Base-by-base conservation (phyloP, 73 alveolate species). In the Paramecium biaurelia region DNA sequence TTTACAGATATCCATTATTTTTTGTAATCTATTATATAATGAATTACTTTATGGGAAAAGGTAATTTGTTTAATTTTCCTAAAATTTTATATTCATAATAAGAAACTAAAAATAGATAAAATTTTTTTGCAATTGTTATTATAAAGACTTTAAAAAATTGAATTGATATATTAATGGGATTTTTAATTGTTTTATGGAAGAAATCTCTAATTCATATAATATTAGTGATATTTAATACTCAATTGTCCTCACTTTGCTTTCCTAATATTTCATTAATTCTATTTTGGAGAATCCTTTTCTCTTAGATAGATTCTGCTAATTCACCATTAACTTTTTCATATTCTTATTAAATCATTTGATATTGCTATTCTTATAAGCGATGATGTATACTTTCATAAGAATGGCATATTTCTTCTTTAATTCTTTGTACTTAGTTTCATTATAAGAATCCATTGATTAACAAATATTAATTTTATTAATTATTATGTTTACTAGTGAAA, bases 321-420 rank as follows among this genome's bases (percentile, higher is more conserved):
- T 79, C 90, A 12, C 56, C 2, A 79, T 79, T 79, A 20, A 79
- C 45, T 79, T 79, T 79, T 24, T 79, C 43, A 45, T 79, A 79
- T 47, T 79, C 90, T 34, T 58, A 14, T 45, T 79, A 43, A 8
- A 79, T 42, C 32, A 30, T 30, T 79, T 79, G 14, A 79, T 79
- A 47, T 79, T 79, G 43, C 90, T 79, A 79, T 42, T 42, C 10
- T 9, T 0, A 28, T 28, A 72, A 3, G 24, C 0, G 26, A 23
- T 2, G n/a, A 79, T 79, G 0, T n/a, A 11, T 53, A 79, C 90
- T 47, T 79, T 79, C 74, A 79, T 24, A 5, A 79, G 56, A 23
- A 79, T 79, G n/a, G 90, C 90, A 79, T 79, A 79, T 24, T 79
- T 79, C 56, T 45, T 79, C 18, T 79, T 79, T 34, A 79, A 47